phyloP scores from a whole-genome alignment of 2,329 filamentous ascomycete species.

The Monosporascus cannonballus region DNA sequence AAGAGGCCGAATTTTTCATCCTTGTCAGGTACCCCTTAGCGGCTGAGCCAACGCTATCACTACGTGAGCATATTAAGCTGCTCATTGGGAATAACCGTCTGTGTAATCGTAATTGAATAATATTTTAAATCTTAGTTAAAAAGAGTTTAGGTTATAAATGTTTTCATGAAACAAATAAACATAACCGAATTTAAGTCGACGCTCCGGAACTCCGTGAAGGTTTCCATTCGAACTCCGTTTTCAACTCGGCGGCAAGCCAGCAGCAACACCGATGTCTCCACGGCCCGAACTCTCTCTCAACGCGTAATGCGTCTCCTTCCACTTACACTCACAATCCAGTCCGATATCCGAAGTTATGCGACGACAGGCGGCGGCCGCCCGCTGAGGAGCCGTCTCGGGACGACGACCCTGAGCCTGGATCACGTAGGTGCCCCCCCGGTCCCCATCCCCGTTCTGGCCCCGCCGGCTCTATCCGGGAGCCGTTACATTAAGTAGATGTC shows the following conservation, averaged over 20 bases:
- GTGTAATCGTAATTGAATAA: no score
- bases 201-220: not conserved
- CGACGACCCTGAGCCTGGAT: slow-evolving; percentile 47
- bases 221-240: no score
- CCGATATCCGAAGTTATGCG: slow-evolving; percentile 30
- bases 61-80: no score
- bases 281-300: not conserved
- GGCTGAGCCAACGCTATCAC: no score
- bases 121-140: no score
- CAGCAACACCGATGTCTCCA: not conserved
- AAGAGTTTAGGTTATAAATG: no score
- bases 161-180: no score
- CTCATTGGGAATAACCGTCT: no score
- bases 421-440: slow-evolving; percentile 40
- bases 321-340: not conserved
- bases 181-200: no score
- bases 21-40: no score
- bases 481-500: not conserved
- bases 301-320: slow-evolving; percentile 16
- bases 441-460: not conserved
- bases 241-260: not conserved
- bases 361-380: slow-evolving; percentile 15
- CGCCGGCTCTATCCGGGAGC: not conserved
- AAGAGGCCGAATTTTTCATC: no score
- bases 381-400: slow-evolving; percentile 31